Conservation (phyloP, 257 asterid genomes). For the Rhazya stricta region DNA sequence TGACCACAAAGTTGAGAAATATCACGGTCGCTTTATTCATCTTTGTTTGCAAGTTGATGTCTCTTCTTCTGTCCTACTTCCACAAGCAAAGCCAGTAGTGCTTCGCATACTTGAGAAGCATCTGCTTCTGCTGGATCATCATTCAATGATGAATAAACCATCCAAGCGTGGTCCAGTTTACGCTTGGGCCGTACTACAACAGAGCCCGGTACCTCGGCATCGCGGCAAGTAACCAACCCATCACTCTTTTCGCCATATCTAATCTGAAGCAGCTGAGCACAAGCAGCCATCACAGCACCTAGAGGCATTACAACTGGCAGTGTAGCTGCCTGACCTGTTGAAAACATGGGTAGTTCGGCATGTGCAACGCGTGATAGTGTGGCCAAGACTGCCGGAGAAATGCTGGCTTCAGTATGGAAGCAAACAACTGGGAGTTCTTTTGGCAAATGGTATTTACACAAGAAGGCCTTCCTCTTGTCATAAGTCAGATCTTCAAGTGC, state of each 20-base stretch:
- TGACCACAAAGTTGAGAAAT: not conserved
- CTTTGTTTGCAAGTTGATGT: slow-evolving; percentile 37
- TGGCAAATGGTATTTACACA: slow-evolving; percentile 64
- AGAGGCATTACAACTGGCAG: slow-evolving; percentile 89
- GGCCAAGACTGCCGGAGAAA: slow-evolving; percentile 84
- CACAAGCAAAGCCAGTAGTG: slow-evolving; percentile 75
- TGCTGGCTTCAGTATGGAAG: slow-evolving; percentile 83
- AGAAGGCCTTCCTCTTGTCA: slow-evolving; percentile 73
- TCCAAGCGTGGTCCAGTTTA: slow-evolving; percentile 97
- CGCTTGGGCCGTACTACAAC: slow-evolving; percentile 73
- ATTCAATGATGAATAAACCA: slow-evolving; percentile 78
- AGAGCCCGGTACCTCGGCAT: slow-evolving; percentile 98
- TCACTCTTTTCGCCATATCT: slow-evolving; percentile 95
- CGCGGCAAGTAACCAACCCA: slow-evolving; percentile 87
- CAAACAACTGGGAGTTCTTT: slow-evolving; percentile 79
- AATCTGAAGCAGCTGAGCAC: slow-evolving; percentile 88
- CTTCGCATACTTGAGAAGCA: slow-evolving; percentile 94
- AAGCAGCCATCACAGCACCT: slow-evolving; percentile 99
- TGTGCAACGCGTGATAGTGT: slow-evolving; percentile 89
- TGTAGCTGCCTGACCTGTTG: slow-evolving; percentile 49
- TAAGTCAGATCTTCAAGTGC: slow-evolving; percentile 92
- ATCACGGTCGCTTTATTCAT: slow-evolving; percentile 33
- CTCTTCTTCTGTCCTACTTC: slow-evolving; percentile 57
- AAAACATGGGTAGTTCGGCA: slow-evolving; percentile 67
- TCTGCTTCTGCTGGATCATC: slow-evolving; percentile 72